phyloP scores from a whole-genome alignment of 352 stramenopile genomes.

The Saprolegnia parasitica region DNA sequence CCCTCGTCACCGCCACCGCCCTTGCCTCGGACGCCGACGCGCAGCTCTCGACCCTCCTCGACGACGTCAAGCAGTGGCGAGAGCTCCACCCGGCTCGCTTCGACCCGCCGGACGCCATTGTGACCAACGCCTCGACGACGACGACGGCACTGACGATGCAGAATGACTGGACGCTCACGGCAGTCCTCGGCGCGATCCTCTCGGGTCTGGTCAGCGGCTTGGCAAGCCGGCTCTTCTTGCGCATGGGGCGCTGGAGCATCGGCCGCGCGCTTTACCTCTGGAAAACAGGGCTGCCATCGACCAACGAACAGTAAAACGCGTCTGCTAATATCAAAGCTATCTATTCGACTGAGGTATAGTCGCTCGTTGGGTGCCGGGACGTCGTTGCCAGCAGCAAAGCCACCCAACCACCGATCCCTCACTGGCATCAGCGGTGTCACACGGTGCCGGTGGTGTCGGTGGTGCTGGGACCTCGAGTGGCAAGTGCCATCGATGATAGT shows the following conservation, averaged over 20 bases:
- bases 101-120: background rate
- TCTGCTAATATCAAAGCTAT: background rate
- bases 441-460: too few species aligned
- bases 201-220: background rate
- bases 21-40: background rate
- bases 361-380: too few species aligned
- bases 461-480: too few species aligned
- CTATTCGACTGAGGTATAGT: background rate
- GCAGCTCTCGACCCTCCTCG: background rate
- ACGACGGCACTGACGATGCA: background rate
- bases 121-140: too few species aligned
- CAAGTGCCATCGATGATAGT: too few species aligned
- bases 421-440: too few species aligned
- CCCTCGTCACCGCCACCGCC: background rate
- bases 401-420: too few species aligned
- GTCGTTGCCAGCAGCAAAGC: too few species aligned
- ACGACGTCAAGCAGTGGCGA: constrained; percentile 7
- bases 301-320: background rate
- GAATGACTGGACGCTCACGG: background rate
- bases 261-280: background rate
- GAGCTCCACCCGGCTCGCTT: background rate
- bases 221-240: background rate
- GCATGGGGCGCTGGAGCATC: background rate
- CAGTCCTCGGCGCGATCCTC: background rate
- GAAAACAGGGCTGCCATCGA: background rate